A percentile compares a stretch with the other conserved stretches of the same genome.
Conservation (phyloP, 768 basidiomycete genomes). For the Asterophora parasitica region DNA sequence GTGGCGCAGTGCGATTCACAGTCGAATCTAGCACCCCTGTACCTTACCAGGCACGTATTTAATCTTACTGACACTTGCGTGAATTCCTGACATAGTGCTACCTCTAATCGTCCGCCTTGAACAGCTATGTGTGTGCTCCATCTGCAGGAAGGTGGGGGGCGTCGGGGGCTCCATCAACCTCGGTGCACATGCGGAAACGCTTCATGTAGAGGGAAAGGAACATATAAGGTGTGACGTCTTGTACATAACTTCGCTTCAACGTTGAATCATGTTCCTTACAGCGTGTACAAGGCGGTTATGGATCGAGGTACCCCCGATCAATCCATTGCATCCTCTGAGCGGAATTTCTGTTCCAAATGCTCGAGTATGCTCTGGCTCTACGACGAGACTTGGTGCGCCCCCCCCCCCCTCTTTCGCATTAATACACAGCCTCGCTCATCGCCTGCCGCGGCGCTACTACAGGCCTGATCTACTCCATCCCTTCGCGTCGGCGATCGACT, state of each 20-base stretch:
- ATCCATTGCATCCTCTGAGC: slow-evolving; percentile 45
- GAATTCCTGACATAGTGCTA: no score
- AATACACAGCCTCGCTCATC: neutral
- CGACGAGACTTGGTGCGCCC: slow-evolving; percentile 45
- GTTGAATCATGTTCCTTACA: slow-evolving; percentile 15
- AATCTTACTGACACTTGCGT: neutral
- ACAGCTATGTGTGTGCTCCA: slow-evolving; percentile 61
- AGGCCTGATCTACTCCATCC: slow-evolving; percentile 67
- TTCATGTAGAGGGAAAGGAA: slow-evolving; percentile 52
- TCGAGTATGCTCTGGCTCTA: slow-evolving; percentile 67
- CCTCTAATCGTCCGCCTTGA: neutral
- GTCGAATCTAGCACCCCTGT: slow-evolving; percentile 52
- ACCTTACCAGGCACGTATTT: slow-evolving; percentile 51
- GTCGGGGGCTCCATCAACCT: slow-evolving; percentile 62
- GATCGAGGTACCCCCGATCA: slow-evolving; percentile 50
- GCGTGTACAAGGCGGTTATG: slow-evolving; percentile 60
- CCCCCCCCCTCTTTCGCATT: neutral
- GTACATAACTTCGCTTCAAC: neutral
- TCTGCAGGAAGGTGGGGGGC: slow-evolving; percentile 69
- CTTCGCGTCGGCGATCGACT: slow-evolving; percentile 64
- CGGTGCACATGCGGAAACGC: slow-evolving; percentile 47
- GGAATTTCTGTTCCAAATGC: slow-evolving; percentile 61
- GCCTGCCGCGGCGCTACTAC: neutral
- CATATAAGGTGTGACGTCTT: slow-evolving; percentile 40
- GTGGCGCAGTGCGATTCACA: slow-evolving; percentile 44